Base-by-base conservation (phyloP, 371 early-diverging fungal species). In the Zancudomyces culisetae region DNA sequence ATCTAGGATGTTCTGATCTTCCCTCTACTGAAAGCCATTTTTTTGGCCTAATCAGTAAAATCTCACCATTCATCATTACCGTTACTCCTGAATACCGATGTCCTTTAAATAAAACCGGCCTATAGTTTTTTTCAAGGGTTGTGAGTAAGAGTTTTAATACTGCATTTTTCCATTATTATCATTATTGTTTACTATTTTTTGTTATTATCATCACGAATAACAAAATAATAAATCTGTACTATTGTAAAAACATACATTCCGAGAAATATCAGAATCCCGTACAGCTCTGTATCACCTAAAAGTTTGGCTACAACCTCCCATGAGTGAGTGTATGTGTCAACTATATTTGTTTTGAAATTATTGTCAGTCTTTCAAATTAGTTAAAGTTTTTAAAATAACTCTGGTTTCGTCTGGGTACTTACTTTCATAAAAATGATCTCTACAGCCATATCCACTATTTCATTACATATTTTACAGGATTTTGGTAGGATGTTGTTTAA, bases 11-110 rank as follows among this genome's bases (percentile, higher is more conserved):
- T 18, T 95, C 79, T 68, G 94, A 95, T 61, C 94, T 93, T 24
- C 97, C 97, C 62, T 95, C 94, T 59, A 92, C 91, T 18, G 96
- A 96, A 57, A 98, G 59, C 55, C 67, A 80, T 68, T 87, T 69
- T 64, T 98, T 98, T n/a, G 98, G 98, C 0, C 98, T 83, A 52
- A 98, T 94, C 59, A 96, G 65, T 1, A 91, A 72, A 47, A 98
- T 87, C 59, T 78, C 71, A 1, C 78, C 71, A 66, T 93, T 75
- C 43, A 78, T 71, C 29, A 90, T 70, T 20, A 95, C 65, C 12
- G 95, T 74, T 10, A 92, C 81, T 67, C 96, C 95, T 68, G 96
- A 96, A 76, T 96, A 98, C 50, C 82, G 85, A 24, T 83, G 77
- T 61, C 79, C 77, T 64, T 87, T 85, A 66, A 88, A 89, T 68